Evolutionary conservation across 257 asterid genomes (phyloP).

Genomic region (Solanum tarijense): DNA sequence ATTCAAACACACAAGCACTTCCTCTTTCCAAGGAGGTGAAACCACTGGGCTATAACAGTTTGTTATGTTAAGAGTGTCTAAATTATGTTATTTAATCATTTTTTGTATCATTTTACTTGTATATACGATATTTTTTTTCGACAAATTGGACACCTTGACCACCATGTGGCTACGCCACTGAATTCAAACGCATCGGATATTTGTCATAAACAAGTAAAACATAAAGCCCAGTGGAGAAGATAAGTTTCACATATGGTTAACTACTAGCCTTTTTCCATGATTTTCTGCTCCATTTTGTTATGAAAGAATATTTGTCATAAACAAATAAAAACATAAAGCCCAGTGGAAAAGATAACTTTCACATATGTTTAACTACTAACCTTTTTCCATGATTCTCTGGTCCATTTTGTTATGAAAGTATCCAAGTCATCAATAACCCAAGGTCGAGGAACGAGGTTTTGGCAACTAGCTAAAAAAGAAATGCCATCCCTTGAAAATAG

Average conservation of each 20-base stretch:
- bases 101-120: too few species aligned
- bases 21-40: too few species aligned
- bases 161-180: too few species aligned
- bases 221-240: not conserved
- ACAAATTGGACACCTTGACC: too few species aligned
- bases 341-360: not conserved
- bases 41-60: too few species aligned
- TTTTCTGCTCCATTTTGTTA: conserved; percentile 53
- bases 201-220: not conserved
- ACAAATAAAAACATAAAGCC: not conserved
- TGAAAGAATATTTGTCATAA: conserved; percentile 15
- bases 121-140: too few species aligned
- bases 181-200: not conserved
- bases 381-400: conserved; percentile 67
- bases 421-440: conserved; percentile 98
- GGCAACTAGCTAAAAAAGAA: conserved; percentile 93
- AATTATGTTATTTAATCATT: too few species aligned
- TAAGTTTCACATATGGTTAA: not conserved
- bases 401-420: conserved; percentile 57
- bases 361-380: conserved; percentile 13
- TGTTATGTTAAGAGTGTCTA: too few species aligned
- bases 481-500: conserved; percentile 87
- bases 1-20: too few species aligned
- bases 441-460: conserved; percentile 89
- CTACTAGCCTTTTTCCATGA: conserved; percentile 64